Evolutionary conservation across 1,284 basidiomycete genomes (phyloP), one percentile per base, ranked within the genome.

Genomic region (Papiliotrema terrestris): DNA sequence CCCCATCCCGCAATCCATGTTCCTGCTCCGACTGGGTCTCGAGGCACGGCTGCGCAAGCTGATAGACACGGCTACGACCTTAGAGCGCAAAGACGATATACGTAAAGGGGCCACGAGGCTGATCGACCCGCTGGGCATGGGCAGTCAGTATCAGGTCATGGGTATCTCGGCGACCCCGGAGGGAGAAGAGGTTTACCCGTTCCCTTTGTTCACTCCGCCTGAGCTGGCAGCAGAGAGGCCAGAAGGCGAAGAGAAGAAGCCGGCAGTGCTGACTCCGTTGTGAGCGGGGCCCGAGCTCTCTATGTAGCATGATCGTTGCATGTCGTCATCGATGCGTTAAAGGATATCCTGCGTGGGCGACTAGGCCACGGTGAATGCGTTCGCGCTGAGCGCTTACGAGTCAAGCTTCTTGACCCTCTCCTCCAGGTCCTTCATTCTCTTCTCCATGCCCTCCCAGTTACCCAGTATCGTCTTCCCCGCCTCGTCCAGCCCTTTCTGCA

Each of bases 11-110:
- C 91, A 94, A 75, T 78, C 80, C 1, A 75, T 78, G 3, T 93
- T 93, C 76, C 80, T 94, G 19, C 76, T 78, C n/a, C 75, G 79
- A 6, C 83, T 91, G 76, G 90, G 89, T 0, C 71, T 93, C 4
- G 75, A 81, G 35, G 67, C 84, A 13, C 82, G 91, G 1, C 78
- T 88, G 0, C 78, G 83, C 0, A 76, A 77, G 17, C 79, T 91
- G 8, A 67, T 85, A 2, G 73, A 78, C 4, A 73, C 78, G 0
- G 83, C 84, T 0, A 50, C 68, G 2, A 75, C 78, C 0, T 78
- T 82, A 3, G 83, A 84, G 45, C 66, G 82, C 4, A 73, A 71
- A 53, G 57, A 71, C 15, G 74, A 76, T 25, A 79, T 85, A 39
- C 69, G 70, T 35, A 65, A 72, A 17, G 79, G 78, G 0, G 82